Evolutionary conservation across 345 rosid genomes (phyloP).

Genomic region (Pelargonium nanum): DNA sequence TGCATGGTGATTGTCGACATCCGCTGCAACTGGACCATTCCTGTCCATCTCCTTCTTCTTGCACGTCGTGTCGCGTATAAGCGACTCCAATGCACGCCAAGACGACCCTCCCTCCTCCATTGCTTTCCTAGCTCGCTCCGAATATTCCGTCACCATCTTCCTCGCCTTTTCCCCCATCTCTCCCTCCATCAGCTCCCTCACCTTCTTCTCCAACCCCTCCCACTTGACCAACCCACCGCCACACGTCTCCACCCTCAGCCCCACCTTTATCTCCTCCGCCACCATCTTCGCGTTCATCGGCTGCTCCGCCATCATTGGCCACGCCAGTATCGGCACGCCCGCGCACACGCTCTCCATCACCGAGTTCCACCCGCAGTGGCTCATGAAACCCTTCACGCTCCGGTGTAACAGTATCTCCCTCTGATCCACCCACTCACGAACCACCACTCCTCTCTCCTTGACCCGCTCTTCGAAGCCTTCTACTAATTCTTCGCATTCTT

Average conservation of each 20-base stretch:
- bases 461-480: conserved; percentile 41
- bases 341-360: conserved; percentile 53
- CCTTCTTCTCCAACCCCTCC: conserved; percentile 34
- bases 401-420: conserved; percentile 34
- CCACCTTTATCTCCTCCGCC: conserved; percentile 42
- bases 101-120: conserved; percentile 55
- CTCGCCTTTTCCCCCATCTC: conserved; percentile 33
- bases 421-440: conserved; percentile 68
- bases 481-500: conserved; percentile 29
- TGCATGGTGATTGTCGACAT: no score
- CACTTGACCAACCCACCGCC: no score
- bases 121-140: conserved; percentile 41
- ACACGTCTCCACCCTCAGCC: conserved; percentile 51
- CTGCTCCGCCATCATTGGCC: conserved; percentile 76
- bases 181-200: conserved; percentile 57
- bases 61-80: conserved; percentile 26
- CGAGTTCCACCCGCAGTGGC: conserved; percentile 92
- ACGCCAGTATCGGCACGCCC: conserved; percentile 65
- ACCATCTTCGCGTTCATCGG: no score
- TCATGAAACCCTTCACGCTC: conserved; percentile 44
- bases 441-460: conserved; percentile 40
- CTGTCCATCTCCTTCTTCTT: no score
- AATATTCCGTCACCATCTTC: conserved; percentile 30
- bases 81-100: conserved; percentile 34
- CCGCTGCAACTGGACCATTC: no score